These are phyloP conservation scores for Physcomitrellopsis africana DNA, from an alignment of 225 moss, liverwort and hornwort genomes.

Conservation along the genomic window DNA sequence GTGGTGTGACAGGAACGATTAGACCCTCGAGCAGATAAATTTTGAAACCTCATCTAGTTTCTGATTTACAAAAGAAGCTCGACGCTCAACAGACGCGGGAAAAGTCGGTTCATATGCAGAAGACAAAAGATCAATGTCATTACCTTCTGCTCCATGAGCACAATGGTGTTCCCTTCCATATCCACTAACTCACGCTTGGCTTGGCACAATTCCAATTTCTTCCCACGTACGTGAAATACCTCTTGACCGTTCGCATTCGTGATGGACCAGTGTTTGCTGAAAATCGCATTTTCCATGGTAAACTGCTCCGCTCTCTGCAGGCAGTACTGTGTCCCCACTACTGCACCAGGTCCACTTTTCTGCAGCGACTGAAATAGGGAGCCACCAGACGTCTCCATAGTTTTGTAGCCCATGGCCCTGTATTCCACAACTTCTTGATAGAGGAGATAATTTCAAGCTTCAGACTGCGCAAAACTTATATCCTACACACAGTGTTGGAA, in stretches of 20 bases:
- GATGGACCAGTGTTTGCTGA: slow-evolving; percentile 47
- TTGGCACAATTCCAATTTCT: neutral
- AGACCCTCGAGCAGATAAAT: neutral
- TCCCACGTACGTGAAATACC: slow-evolving; percentile 42
- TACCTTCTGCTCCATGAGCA: slow-evolving; percentile 42
- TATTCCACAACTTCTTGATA: neutral
- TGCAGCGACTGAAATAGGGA: slow-evolving; percentile 22
- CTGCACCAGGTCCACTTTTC: slow-evolving; percentile 17
- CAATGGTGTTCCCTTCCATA: slow-evolving; percentile 33
- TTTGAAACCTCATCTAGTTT: no score
- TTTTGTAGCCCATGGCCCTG: slow-evolving; percentile 18
- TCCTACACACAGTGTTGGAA: no score
- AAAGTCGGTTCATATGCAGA: neutral
- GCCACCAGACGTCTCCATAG: neutral
- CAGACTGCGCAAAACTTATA: no score
- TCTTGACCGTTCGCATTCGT: slow-evolving; percentile 32
- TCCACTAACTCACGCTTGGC: slow-evolving; percentile 44
- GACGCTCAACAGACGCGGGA: neutral
- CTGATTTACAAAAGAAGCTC: no score
- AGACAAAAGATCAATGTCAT: neutral
- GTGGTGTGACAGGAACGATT: neutral
- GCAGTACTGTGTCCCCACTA: slow-evolving; percentile 47
- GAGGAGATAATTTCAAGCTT: no score
- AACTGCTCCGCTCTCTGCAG: slow-evolving; percentile 33
- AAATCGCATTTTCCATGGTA: slow-evolving; percentile 33